Base-by-base conservation (phyloP, 352 stramenopile species). In the Globisporangium polare region DNA sequence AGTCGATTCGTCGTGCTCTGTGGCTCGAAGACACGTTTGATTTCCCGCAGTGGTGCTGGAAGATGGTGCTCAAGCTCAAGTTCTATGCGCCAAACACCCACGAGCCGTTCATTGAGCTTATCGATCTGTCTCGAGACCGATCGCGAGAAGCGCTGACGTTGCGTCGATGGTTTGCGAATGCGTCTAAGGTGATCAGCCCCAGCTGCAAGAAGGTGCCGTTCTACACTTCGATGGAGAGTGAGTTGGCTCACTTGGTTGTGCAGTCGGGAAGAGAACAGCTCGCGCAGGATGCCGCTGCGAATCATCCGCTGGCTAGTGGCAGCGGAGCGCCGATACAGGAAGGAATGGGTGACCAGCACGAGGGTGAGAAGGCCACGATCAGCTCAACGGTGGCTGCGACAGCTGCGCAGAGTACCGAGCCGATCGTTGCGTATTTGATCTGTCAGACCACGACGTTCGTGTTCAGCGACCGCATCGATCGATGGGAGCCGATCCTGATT, bases 1-100 rank as follows among this genome's bases (percentile, higher is more conserved):
- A 91, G 49, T 93, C 84, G 2, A 87, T 93, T 68, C 77, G 78
- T 7, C 82, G 82, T 5, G 82, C 81, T 1, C 73, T 93, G 26
- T 89, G 84, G 65, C 60, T 90, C 9, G 76, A 79, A 33, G 67
- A 77, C 45, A 77, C 69, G 3, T 74, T 95, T 10, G 81, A 95
- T 63, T 94, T 95, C 51, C 73, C 88, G 24, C 76, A 83, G 12
- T 95, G 86, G 86, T 93, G 84, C 63, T 95, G 86, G 86, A 86
- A 80, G 56, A 50, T 93, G 2, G 88, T 95, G 64, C 74, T 94
- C 1, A 92, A 90, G 62, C 71, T 95, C 42, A 75, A 79, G 17
- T 94, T 95, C 68, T 91, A 95, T 60, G 90, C 83, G 9, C 80
- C 80, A 1, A 72, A 72, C 22, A 83, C 77, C 0, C 80, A 90